Evolutionary conservation across 2,329 filamentous ascomycete species (phyloP), one percentile per base, ranked within the genome.

Genomic region (Ceratocystis cubensis): DNA sequence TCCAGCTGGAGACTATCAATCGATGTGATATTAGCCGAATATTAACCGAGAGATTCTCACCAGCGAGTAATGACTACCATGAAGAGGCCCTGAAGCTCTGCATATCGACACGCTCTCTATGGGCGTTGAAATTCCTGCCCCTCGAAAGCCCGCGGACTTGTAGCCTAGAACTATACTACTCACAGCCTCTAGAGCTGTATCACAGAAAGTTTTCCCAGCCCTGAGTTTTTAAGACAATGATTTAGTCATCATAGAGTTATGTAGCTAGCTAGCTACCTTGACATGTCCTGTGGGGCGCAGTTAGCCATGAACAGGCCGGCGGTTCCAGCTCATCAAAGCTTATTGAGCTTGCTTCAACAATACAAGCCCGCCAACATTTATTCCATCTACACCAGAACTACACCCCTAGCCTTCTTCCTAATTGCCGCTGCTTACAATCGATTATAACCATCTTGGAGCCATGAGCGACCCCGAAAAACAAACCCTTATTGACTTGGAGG

Each of bases 401-500:
- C 17, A 10, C n/a, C 2, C 56, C 3, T 25, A 28, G 25, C 15
- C 7, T 30, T 59, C 13, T 17, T 37, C 7, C 22, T 3, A 10
- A 4, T 37, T 37, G 6, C 4, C 28, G 56, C 7, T n/a, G 30
- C 22, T 37, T 30, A 8, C 15, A n/a, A 20, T 59, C n/a, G 17
- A 33, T 17, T 17, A 20, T 6, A n/a, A 37, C 6, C 56, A 33
- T 37, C 56, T n/a, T n/a, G 28, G 17, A 28, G 66, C 25, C 3
- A 68, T 68, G 67, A 28, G 37, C 28, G 64, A 68, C 53, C 61
- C 67, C 10, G 67, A 68, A 64, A 68, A 68, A 45, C 61, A 68
- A 65, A 62, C 48, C 25, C 67, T 68, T 30, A 66, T 68, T 48
- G 61, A 68, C 45, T 25, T 66, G 22, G 50, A 64, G 25, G 64